Evolutionary conservation across 2,329 filamentous ascomycete species (phyloP), one percentile per base, ranked within the genome.

Genomic region (Botrytis hyacinthi): DNA sequence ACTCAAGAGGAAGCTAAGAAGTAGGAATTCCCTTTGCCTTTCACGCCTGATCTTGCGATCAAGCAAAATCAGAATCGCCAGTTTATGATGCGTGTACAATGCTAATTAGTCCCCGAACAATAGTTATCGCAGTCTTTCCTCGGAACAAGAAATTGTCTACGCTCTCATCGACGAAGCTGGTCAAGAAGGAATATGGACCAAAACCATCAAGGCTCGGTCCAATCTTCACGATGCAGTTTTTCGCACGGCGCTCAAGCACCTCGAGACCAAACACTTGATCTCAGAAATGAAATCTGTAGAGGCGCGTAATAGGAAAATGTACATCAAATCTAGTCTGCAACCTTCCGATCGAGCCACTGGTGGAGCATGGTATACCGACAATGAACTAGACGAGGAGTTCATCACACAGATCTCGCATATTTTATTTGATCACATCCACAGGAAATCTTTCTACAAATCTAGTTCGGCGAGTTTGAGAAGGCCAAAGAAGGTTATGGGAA

Each of bases 281-380:
- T 92, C 93, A 79, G 90, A 91, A 73, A 94, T 98, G 84, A 96
- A 95, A 84, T 96, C 92, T 82, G 94, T 97, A 83, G 94, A 97
- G 84, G 91, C 93, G 80, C 93, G 94, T 42, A 93, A 91, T 77
- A 92, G 96, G 81, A 97, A 97, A 84, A 97, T 97, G 88, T 99
- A 96, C 86, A 97, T 99, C 87, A 91, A 97, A 80, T 90, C 91
- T 71, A 91, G 91, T 76, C 88, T 99, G 75, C 89, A 90, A 18
- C 95, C 96, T 0, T 93, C 92, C 71, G 95, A 98, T 75, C 92
- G 96, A 75, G 93, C 97, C 65, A 97, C 94, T 0, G 96, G 96
- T 66, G 96, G 96, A 2, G 92, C 94, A 14, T 99, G 95, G 93
- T 98, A 96, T 82, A 95, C 93, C 12, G 94, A 97, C 76, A 93